Evolutionary conservation across 768 basidiomycete genomes (phyloP).

Genomic region (Tricholoma furcatifolium): DNA sequence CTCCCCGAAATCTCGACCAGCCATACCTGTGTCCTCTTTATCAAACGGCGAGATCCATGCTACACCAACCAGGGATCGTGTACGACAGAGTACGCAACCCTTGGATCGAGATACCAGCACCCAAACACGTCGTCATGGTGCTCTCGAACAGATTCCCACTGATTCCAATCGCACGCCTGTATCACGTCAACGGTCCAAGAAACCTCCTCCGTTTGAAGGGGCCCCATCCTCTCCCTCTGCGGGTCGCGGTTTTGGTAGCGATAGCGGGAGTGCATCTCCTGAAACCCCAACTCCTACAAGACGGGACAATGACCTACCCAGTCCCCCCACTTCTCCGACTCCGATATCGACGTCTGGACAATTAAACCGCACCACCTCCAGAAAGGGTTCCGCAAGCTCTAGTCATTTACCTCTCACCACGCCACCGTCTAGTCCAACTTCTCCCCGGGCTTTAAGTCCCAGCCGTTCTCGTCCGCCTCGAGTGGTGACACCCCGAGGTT

Average conservation of each 20-base stretch:
- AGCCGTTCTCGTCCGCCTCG: slow-evolving; percentile 43
- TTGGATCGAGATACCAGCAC: slow-evolving; percentile 38
- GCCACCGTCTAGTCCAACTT: slow-evolving; percentile 37
- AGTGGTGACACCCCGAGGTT: slow-evolving; percentile 40
- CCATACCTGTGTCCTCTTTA: slow-evolving; percentile 46
- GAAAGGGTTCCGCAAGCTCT: slow-evolving; percentile 34
- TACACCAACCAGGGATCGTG: slow-evolving; percentile 47
- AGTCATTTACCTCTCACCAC: slow-evolving; percentile 39
- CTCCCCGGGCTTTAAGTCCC: slow-evolving; percentile 38
- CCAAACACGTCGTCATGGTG: slow-evolving; percentile 20
- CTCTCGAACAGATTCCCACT: slow-evolving; percentile 15
- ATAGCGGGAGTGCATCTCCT: slow-evolving; percentile 20
- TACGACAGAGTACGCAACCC: slow-evolving; percentile 37
- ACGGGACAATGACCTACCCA: slow-evolving; percentile 37
- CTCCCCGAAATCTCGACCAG: slow-evolving; percentile 50
- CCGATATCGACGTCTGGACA: slow-evolving; percentile 38
- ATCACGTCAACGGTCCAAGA: slow-evolving; percentile 32
- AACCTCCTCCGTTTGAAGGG: slow-evolving; percentile 26
- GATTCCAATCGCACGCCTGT: slow-evolving; percentile 18
- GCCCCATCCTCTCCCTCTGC: slow-evolving; percentile 27
- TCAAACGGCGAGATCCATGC: slow-evolving; percentile 42
- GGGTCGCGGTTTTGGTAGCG: slow-evolving; percentile 14
- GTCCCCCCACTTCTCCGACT: slow-evolving; percentile 48
- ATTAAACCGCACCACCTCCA: slow-evolving; percentile 31
- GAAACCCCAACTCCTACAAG: slow-evolving; percentile 38